Evolutionary conservation across 306 rosid genomes (phyloP), one percentile per base, ranked within the genome.

Genomic region (Dicorynia guianensis): DNA sequence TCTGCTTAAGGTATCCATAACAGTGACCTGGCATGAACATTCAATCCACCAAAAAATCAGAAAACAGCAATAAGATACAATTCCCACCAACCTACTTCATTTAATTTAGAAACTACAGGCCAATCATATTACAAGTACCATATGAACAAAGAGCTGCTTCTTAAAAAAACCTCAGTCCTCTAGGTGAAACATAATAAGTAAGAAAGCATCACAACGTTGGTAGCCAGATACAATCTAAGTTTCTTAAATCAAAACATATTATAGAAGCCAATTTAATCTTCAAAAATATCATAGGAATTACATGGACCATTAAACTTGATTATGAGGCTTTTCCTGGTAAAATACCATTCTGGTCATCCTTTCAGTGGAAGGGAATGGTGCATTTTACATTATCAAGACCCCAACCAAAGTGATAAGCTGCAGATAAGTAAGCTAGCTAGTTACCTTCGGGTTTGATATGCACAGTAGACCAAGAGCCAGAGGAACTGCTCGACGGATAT

Each of bases 381-480:
- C 34, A 63, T 49, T 30, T 10, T 5, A 49, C 40, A 57, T 39
- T 65, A 10, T 39, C 17, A 50, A 80, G 7, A 58, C 11, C 47
- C 10, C 25, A 48, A 46, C 30, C 33, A 25, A 35, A 67, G 52
- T 57, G 64, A 68, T 18, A 54, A 25, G 19, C 61, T 11, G 8
- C 52, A 61, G 63, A 63, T 35, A 82, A 78, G 66, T 35, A 82
- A 78, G 74, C 56, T 66, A 70, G 69, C 61, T n/a, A 38, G 43
- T 65, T 83, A 92, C 99, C 97, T 90, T 96, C 18, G 99, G 99
- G 77, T 96, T 96, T 82, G 99, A 96, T 77, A 96, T 89, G 80
- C 99, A 96, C 34, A 96, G 86, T 63, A 96, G 89, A 76, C 90
- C 99, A 70, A 96, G 99, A 50, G 99, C 97, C 82, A 96, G 82